A percentile compares a stretch with the other conserved stretches of the same genome.
Conservation (phyloP, 208 protist species). For the Trichomonas gallinae region DNA sequence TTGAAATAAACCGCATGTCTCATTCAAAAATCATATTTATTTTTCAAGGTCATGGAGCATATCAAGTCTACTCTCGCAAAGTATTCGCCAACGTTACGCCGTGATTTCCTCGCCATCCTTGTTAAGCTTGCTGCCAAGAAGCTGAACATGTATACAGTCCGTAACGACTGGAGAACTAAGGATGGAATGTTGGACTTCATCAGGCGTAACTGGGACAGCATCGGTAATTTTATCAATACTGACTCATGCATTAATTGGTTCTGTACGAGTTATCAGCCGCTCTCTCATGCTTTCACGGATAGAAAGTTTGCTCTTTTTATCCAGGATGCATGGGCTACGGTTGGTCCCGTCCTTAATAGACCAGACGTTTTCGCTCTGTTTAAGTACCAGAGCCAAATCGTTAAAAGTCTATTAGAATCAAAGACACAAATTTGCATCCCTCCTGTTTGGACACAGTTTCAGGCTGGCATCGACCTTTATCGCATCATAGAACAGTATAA, state of each 20-base stretch:
- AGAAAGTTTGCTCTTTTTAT: background rate
- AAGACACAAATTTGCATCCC: background rate
- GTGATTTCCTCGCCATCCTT: background rate
- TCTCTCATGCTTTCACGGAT: background rate
- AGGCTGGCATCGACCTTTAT: background rate
- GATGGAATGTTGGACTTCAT: background rate
- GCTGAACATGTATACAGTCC: background rate
- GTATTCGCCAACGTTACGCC: background rate
- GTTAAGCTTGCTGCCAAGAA: background rate
- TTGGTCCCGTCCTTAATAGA: background rate
- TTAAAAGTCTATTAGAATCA: background rate
- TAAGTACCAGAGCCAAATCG: background rate
- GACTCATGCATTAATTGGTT: background rate
- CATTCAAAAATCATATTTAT: no score
- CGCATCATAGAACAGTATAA: background rate
- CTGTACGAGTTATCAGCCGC: background rate
- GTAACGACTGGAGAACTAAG: background rate
- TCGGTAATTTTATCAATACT: background rate
- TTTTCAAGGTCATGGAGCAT: no score
- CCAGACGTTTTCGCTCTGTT: background rate
- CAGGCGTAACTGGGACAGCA: background rate
- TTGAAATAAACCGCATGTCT: no score
- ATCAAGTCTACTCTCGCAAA: background rate
- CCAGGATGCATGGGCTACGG: background rate
- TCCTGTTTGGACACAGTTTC: background rate